A percentile compares a stretch with the other conserved stretches of the same genome.
Evolutionary conservation across 257 asterid species (phyloP).

Genomic region (Solanum arcanum): DNA sequence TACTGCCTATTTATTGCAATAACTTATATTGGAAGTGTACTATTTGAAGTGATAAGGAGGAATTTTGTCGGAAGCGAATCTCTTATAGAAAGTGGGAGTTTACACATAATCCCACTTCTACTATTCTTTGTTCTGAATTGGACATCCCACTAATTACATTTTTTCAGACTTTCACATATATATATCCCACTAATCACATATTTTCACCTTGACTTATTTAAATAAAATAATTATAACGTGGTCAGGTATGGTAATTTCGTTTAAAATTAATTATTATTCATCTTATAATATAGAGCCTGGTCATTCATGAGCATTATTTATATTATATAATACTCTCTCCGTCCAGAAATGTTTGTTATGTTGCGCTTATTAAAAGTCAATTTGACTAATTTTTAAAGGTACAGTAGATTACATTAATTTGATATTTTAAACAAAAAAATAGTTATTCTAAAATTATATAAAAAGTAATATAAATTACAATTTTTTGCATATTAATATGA

Average conservation of each 20-base stretch:
- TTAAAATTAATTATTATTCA: background rate
- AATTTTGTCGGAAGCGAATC: background rate
- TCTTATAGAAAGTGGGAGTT: background rate
- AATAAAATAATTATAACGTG: background rate
- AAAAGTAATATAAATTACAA: too few relatives aligned
- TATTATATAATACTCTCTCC: too few relatives aligned
- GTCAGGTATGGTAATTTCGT: background rate
- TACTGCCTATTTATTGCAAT: background rate
- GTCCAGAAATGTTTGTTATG: too few relatives aligned
- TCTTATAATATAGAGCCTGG: background rate
- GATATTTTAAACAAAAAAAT: too few relatives aligned
- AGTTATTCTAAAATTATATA: too few relatives aligned
- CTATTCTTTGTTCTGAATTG: background rate
- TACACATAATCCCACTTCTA: background rate
- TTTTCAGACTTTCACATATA: background rate
- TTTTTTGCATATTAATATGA: too few relatives aligned
- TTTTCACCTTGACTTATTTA: background rate
- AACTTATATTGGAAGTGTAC: background rate
- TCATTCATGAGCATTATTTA: background rate
- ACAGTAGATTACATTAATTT: too few relatives aligned
- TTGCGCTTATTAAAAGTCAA: rapidly evolving
- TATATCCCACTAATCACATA: background rate
- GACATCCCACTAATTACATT: background rate
- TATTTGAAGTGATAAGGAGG: background rate
- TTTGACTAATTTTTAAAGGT: rapidly evolving